phyloP scores from a whole-genome alignment of 2,329 filamentous ascomycete genomes.

The Pseudogymnoascus sp. region DNA sequence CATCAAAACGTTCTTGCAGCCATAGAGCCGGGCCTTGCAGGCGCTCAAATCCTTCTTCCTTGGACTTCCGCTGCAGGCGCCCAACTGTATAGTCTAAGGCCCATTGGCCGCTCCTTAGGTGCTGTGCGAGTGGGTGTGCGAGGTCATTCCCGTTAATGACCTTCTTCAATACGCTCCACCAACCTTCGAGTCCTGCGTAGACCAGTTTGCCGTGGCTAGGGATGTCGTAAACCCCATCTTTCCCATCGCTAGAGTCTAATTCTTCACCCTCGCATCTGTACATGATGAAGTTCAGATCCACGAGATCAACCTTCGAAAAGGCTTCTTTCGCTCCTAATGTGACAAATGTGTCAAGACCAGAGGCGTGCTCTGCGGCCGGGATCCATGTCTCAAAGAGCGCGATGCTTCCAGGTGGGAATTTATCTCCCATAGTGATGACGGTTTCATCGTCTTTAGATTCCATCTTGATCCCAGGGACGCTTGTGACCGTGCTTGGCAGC shows the following conservation, averaged over 20 bases:
- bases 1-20: slow-evolving; percentile 78
- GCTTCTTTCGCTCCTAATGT: slow-evolving; percentile 73
- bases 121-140: slow-evolving; percentile 86
- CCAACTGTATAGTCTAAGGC: slow-evolving; percentile 79
- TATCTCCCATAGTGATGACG: slow-evolving; percentile 69
- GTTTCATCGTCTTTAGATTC: slow-evolving; percentile 68
- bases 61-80: slow-evolving; percentile 65
- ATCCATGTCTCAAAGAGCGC: slow-evolving; percentile 96
- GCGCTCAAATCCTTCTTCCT: slow-evolving; percentile 52
- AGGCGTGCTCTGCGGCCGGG: slow-evolving; percentile 73
- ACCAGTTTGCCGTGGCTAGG: slow-evolving; percentile 78
- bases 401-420: slow-evolving; percentile 89
- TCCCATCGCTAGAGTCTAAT: slow-evolving; percentile 66
- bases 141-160: slow-evolving; percentile 86
- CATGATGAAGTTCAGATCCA: slow-evolving; percentile 84
- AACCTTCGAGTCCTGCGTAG: slow-evolving; percentile 95
- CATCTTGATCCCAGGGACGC: slow-evolving; percentile 65
- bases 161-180: slow-evolving; percentile 86
- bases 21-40: slow-evolving; percentile 64
- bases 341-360: slow-evolving; percentile 77
- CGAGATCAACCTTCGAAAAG: slow-evolving; percentile 64
- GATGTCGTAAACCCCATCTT: slow-evolving; percentile 82
- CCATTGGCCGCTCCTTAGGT: slow-evolving; percentile 87
- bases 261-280: slow-evolving; percentile 91
- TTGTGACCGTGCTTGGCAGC: slow-evolving; percentile 72